phyloP scores from a whole-genome alignment of 257 asterid genomes.

The Verbascum thapsus region DNA sequence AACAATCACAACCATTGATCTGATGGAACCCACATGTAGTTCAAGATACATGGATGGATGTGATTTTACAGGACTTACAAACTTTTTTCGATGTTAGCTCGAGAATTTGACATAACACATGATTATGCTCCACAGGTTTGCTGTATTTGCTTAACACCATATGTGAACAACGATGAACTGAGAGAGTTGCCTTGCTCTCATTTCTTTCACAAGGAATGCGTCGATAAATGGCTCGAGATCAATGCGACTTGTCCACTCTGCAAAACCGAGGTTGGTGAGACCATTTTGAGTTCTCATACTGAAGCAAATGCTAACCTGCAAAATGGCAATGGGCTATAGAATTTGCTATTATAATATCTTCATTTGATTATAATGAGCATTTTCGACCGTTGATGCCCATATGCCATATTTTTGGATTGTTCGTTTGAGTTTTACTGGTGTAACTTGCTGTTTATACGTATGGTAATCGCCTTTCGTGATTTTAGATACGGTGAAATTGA shows the following conservation, averaged over 20 bases:
- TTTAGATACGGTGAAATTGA: conserved; percentile 11
- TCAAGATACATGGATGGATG: too few species aligned
- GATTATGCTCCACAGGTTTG: conserved; percentile 64
- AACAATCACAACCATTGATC: too few species aligned
- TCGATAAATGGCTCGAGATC: conserved; percentile 92
- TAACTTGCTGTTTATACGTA: conserved; percentile 25
- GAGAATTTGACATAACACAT: conserved; percentile 11
- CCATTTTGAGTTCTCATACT: conserved; percentile 52
- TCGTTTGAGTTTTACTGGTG: conserved; percentile 24
- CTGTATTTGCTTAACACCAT: conserved; percentile 89
- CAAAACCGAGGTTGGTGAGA: conserved; percentile 90
- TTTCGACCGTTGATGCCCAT: not conserved
- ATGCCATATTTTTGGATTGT: conserved; percentile 22
- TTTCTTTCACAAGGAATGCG: conserved; percentile 93
- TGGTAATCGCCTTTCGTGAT: conserved; percentile 20
- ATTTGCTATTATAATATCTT: not conserved
- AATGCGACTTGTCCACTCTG: conserved; percentile 92
- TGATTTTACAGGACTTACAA: too few species aligned
- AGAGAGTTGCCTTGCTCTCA: conserved; percentile 86
- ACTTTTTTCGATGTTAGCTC: not conserved
- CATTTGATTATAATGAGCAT: not conserved
- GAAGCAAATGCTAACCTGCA: conserved; percentile 67
- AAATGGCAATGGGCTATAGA: conserved; percentile 29
- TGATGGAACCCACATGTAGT: too few species aligned
- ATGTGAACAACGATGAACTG: conserved; percentile 83